Evolutionary conservation across 345 rosid species (phyloP).

Genomic region (Pugionium cornutum): DNA sequence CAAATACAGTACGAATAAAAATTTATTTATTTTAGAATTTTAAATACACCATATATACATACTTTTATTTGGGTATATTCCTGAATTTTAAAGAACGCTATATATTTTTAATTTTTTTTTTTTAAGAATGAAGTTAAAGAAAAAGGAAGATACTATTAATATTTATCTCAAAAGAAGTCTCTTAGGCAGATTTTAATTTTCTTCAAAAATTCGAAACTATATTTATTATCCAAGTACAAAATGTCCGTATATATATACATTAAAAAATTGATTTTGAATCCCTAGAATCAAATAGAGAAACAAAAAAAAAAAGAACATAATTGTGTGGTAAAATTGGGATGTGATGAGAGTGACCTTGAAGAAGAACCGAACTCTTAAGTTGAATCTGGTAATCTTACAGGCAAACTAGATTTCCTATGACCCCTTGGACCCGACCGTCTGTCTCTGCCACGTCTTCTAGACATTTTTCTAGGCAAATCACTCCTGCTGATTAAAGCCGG

Average conservation of each 20-base stretch:
- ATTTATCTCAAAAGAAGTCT: too few relatives aligned
- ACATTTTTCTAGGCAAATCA: slow-evolving; percentile 42
- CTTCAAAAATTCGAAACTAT: slow-evolving; percentile 32
- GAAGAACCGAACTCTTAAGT: slow-evolving; percentile 27
- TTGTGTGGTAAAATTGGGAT: slow-evolving; percentile 37
- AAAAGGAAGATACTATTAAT: too few relatives aligned
- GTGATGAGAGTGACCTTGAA: slow-evolving; percentile 24
- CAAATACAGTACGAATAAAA: too few relatives aligned
- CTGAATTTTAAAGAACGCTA: too few relatives aligned
- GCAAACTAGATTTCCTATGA: slow-evolving; percentile 57
- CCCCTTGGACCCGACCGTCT: slow-evolving; percentile 65
- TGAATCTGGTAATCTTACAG: slow-evolving; percentile 32
- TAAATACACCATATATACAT: too few relatives aligned
- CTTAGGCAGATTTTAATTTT: neutral
- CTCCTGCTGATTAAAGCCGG: slow-evolving; percentile 37
- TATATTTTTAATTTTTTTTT: too few relatives aligned
- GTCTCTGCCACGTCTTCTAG: slow-evolving; percentile 56
- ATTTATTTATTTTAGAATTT: too few relatives aligned
- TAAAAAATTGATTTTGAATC: slow-evolving; percentile 44
- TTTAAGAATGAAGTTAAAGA: too few relatives aligned
- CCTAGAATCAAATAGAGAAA: slow-evolving; percentile 38
- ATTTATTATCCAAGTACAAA: slow-evolving; percentile 43
- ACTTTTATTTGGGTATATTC: too few relatives aligned
- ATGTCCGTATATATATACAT: slow-evolving; percentile 42
- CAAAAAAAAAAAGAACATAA: slow-evolving; percentile 26